Base-by-base conservation (phyloP, 768 basidiomycete genomes). In the Collybia nuda region DNA sequence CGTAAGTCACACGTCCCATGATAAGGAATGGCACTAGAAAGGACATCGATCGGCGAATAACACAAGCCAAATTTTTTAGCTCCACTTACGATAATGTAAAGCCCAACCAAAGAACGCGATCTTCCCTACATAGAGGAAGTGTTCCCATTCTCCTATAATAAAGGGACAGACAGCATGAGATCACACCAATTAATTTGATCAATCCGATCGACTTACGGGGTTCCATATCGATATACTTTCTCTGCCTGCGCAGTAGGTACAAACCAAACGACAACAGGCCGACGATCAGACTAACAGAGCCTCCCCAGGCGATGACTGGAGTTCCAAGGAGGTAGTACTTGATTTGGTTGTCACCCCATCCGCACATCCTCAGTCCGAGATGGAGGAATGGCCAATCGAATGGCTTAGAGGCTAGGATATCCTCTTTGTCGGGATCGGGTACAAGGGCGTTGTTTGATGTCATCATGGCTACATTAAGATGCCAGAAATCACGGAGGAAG, bases 401-500 rank as follows among this genome's bases (percentile, higher is more conserved):
- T 0, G 96, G 95, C 58, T 80, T 83, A 28, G 93, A 96, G 0
- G 96, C 97, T 45, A 99, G 84, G 63, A 98, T 93, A 65, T 99
- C 97, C 59, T 96, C 93, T 71, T 98, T 98, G 76, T 99, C 97
- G 0, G 96, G 93, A 62, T 99, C 94, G 1, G 97, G 97, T 36
- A 98, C 67, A 48, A 99, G 86, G 0, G 97, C 96, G 63, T 99
- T 99, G 74, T 99, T 99, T 4, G 97, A 98, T 0, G 96, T 97
- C 92, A 95, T 94, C 97, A 99, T 99, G 6, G 95, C 97, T 21
- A 99, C 93, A 62, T 99, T 99, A 50, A 99, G 82, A 66, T 99
- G 96, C 86, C 93, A 95, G 70, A 99, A 99, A 71, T 99, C 96
- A 45, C 90, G 86, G 40, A 96, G 71, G 80, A 99, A 99, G 0